Evolutionary conservation across 768 basidiomycete species (phyloP), one percentile per base, ranked within the genome.

Genomic region (Phylloporus scabripes): DNA sequence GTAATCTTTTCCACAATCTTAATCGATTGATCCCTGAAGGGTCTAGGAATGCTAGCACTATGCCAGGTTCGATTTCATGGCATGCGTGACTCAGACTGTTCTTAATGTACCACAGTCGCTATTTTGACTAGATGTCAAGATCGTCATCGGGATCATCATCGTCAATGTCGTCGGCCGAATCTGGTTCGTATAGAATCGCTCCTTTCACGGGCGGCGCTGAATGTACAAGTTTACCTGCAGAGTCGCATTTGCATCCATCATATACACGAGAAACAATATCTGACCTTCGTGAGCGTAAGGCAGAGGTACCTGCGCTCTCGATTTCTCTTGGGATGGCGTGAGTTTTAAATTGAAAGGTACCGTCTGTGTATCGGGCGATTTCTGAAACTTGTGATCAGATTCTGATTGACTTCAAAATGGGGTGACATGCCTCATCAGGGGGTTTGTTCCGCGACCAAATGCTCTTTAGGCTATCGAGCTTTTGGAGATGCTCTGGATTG

Each of bases 101-200:
- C 26, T 45, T 20, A 7, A 28, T 10, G 48, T 17, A 49, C 36
- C 29, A 8, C 10, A 28, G 15, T 45, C 3, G 8, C 39, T 42
- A 41, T 23, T 41, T 14, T 36, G 18, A 23, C 42, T 66, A 92
- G 49, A 93, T 87, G 59, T 95, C 89, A 51, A 95, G 71, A 68
- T 95, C 92, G 62, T 95, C 93, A 57, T 96, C 93, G 18, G 93
- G 93, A 72, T 96, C 93, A 48, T 95, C 93, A 47, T 94, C 93
- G 61, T 96, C 93, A 44, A 94, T 79, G 56, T 96, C 93, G 60
- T 96, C 93, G 23, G 87, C 92, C 23, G 89, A 91, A 63, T 94
- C 93, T 8, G 93, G 92, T 57, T 93, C 90, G 55, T 95, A 96
- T 52, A 85, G 74, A 47, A 96, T 94, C 1, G 79, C 74, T 9